Base-by-base conservation (phyloP, 108 stramenopile genomes). In the Fragilaria crotonensis region DNA sequence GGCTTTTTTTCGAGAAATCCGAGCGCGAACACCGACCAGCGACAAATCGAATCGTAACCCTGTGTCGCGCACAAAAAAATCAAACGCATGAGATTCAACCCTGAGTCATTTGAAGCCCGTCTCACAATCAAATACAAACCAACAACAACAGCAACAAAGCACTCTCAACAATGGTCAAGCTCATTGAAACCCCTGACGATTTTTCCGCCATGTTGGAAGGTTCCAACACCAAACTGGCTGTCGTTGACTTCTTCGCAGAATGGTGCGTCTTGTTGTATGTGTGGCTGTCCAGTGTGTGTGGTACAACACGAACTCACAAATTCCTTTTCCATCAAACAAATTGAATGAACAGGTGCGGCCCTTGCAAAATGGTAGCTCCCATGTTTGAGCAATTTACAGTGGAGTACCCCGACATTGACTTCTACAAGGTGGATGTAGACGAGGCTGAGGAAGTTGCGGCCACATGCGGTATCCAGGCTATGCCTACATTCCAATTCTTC, bases 381-480 rank as follows among this genome's bases (percentile, higher is more conserved):
- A 73, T 87, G 48, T 92, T 90, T 57, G 85, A 83, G 49, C 50
- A 72, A 41, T 63, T 94, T 72, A 71, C 89, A 28, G 73, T 72
- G 5, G 76, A 85, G 60, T 60, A 64, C 52, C 57, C 79, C 5
- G 70, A 78, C 19, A 77, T 57, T 5, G 75, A 72, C 49, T 93
- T 94, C 57, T 80, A 87, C 64, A 92, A 94, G 71, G 84, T 93
- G 5, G 95, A 94, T 60, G 95, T 94, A 4, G 95, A 96, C 60
- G 79, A 78, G 4, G 76, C 77, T 30, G 73, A 84, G 0, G 76
- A 80, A 11, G 75, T 91, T 47, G 84, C 84, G 14, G 71, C 64
- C 45, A 36, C 46, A 25, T 82, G 79, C 63, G 82, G 77, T 5
- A 75, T 94, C 47, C 60, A 71, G 9, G 88, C 88, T 61, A 94